Base-by-base conservation (phyloP, 495 filamentous ascomycete genomes). In the Lepraria neglecta region DNA sequence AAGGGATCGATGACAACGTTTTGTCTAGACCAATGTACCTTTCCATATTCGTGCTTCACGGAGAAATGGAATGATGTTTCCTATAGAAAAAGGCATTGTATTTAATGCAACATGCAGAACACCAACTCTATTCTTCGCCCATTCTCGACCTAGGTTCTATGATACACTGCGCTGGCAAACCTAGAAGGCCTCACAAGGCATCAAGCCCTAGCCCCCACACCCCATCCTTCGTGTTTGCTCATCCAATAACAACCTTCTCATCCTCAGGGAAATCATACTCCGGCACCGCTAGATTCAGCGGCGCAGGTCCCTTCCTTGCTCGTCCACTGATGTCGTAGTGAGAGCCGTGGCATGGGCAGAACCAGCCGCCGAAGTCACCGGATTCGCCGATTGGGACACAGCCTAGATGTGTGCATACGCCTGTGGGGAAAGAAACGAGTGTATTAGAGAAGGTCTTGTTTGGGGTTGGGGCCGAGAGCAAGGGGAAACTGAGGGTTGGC, bases 281-380 rank as follows among this genome's bases (percentile, higher is more conserved):
- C 63, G 94, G 94, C 65, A 99, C 84, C 83, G 96, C 94, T 69
- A 99, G 82, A 82, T 99, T 99, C 70, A 97, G 82, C 64, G 94
- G 94, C 58, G 94, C 94, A 53, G 94, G 94, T 27, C 94, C 94
- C 82, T 88, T 96, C 76, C 94, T 85, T 78, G 92, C 87, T 74
- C 94, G 90, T 72, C 94, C 94, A 63, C 90, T 96, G 77, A 99
- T 96, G 77, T 99, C 94, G 84, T 99, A 99, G 81, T 99, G 94
- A 60, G 91, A 96, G 73, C 94, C 94, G 83, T 99, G 94, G 86
- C 94, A 99, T 64, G 94, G 94, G 81, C 94, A 99, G 86, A 99
- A 99, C 94, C 94, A 99, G 70, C 94, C 94, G 70, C 94, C 94
- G 74, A 79, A 99, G 75, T 99, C 95, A 73, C 94, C 94, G 63